Base-by-base conservation (phyloP, 2,329 filamentous ascomycete species). In the Sporothrix curviconia region DNA sequence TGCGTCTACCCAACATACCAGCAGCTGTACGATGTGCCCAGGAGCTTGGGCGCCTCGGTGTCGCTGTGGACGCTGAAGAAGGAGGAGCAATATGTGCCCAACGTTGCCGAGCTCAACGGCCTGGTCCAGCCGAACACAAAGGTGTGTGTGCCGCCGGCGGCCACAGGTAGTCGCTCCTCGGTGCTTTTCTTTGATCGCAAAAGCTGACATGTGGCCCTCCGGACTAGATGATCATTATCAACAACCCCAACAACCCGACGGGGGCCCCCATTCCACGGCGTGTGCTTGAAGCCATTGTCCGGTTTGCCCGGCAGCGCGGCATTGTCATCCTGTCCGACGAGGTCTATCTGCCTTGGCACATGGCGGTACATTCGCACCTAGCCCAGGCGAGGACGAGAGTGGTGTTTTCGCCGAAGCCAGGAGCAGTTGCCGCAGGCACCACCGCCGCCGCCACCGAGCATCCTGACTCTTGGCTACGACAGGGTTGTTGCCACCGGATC, bases 1-100 rank as follows among this genome's bases (percentile, higher is more conserved):
- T 94, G 89, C 66, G 87, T 94, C 58, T 89, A 91, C 67, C 90
- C 91, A 12, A 92, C 89, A 1, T 95, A 94, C 66, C 89, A 94
- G 69, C 89, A 94, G 65, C 78, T 95, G 1, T 94, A 92, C 67
- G 76, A 83, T 9, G 81, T 95, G 1, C 89, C 90, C 0, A 77
- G 78, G 63, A 86, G 84, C 37, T 73, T 95, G 5, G 90, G 90
- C 0, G 89, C 89, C 1, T 82, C 89, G 59, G 87, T 95, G 15
- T 84, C 84, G 42, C 69, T 92, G 11, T 95, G 90, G 90, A 83
- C 81, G 67, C 77, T 90, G 8, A 79, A 78, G 50, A 77, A 81
- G 39, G 76, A 83, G 22, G 79, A 89, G 50, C 77, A 79, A 15
- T 94, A 86, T 75, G 71, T 86, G 7, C 82, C 88, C 0, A 78